phyloP scores from a whole-genome alignment of 2,329 filamentous ascomycete species.

The Curvularia spicifera region DNA sequence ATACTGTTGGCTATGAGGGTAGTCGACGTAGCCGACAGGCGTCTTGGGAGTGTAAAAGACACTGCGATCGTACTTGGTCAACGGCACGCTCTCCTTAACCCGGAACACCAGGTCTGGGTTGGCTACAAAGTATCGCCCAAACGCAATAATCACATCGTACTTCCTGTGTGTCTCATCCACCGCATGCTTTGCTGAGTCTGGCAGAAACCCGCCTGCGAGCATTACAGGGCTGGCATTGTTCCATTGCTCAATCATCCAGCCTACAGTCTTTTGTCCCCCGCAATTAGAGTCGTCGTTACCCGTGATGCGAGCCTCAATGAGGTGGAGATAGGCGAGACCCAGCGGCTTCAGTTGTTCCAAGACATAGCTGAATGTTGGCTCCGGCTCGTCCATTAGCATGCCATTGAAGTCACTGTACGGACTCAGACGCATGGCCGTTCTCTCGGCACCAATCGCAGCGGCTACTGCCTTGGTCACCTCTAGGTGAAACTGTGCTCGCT shows the following conservation, averaged over 20 bases:
- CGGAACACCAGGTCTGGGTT: conserved; percentile 56
- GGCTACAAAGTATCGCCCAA: conserved; percentile 55
- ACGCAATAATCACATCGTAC: conserved; percentile 43
- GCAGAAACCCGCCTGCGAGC: conserved; percentile 50
- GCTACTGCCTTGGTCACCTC: conserved; percentile 60
- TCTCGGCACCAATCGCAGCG: conserved; percentile 59
- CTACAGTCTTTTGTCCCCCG: conserved; percentile 21
- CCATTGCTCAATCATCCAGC: conserved; percentile 20
- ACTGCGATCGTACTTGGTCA: conserved; percentile 50
- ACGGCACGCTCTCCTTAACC: conserved; percentile 47
- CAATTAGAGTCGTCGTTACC: conserved; percentile 22
- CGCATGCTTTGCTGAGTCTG: conserved; percentile 39
- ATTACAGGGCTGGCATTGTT: conserved; percentile 32
- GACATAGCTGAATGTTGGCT: conserved; percentile 13
- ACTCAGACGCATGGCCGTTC: conserved; percentile 63
- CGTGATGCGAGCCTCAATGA: conserved; percentile 15
- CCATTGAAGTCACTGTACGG: conserved; percentile 67
- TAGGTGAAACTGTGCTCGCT: conserved; percentile 58
- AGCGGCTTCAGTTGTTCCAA: background rate
- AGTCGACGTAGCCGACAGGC: conserved; percentile 24
- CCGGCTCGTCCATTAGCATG: conserved; percentile 66
- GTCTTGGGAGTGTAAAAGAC: conserved; percentile 22
- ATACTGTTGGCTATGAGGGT: conserved; percentile 19
- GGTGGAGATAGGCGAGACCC: conserved; percentile 8
- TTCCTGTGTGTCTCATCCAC: conserved; percentile 49